Percentiles rank a stretch among this genome's conserved stretches.
These are phyloP conservation scores for Avena insularis DNA, from an alignment of 176 grass and related monocot species.

Conservation along the genomic window DNA sequence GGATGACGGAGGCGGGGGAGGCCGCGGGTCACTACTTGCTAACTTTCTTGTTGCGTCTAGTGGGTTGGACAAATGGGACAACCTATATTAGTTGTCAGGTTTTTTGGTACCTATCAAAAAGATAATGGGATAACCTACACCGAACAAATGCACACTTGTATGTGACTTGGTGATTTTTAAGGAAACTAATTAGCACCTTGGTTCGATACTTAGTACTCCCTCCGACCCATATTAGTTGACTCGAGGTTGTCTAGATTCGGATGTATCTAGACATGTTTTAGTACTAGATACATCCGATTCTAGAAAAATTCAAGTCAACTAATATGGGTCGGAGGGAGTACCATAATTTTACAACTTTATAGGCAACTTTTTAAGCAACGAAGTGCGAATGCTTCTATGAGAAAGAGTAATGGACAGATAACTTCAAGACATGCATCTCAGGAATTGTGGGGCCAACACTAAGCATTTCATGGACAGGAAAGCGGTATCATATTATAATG, in stretches of 20 bases:
- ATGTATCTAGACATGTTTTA: too few species aligned
- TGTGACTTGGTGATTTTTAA: background rate
- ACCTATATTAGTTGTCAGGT: too few species aligned
- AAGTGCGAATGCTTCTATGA: conserved; percentile 1
- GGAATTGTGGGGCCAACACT: background rate
- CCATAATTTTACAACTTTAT: background rate
- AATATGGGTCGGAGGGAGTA: too few species aligned
- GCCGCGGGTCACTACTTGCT: background rate
- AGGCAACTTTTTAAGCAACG: background rate
- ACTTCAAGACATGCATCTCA: background rate
- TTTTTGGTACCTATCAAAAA: background rate
- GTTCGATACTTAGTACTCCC: too few species aligned
- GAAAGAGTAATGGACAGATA: conserved; percentile 10
- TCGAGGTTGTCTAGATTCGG: too few species aligned
- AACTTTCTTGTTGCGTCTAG: background rate
- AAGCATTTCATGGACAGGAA: conserved; percentile 13
- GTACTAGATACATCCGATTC: too few species aligned
- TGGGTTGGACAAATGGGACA: background rate
- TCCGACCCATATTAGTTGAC: too few species aligned
- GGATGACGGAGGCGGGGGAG: background rate
- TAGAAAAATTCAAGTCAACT: too few species aligned
- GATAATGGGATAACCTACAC: background rate
- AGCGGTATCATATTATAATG: background rate
- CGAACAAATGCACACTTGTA: background rate
- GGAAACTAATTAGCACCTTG: too few species aligned